Evolutionary conservation across 345 rosid genomes (phyloP), one percentile per base, ranked within the genome.

Genomic region (Camelina neglecta): DNA sequence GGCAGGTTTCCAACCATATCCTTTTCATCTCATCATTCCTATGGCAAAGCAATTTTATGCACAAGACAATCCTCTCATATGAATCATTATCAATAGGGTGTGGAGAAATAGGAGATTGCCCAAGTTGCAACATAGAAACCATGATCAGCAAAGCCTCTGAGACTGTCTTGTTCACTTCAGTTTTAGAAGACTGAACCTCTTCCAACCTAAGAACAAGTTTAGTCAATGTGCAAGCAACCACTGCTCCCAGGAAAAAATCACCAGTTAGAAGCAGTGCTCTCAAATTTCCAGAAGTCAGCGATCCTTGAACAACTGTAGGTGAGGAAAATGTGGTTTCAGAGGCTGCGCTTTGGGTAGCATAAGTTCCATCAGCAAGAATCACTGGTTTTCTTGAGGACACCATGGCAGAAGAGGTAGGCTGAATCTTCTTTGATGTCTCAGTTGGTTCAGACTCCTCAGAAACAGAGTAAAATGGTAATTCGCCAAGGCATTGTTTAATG

Each of bases 231-330:
- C 97, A 90, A 12, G 93, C 90, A 67, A 95, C 97, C 78, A 95
- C 96, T n/a, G 99, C 92, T 75, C 96, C 99, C 6, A 95, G 96
- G 89, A 92, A 95, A 81, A 95, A 95, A 70, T 95, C 99, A 26
- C 99, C 99, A 23, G 90, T 86, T 50, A 95, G 92, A 47, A 95
- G 86, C 81, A 92, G 90, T 38, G 97, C 92, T 81, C 99, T 85
- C 82, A 95, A 81, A 78, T 95, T 92, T 58, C 83, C 83, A 75
- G 93, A 81, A 65, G 88, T 57, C 74, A 86, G 44, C 75, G 93
- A 84, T 49, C 96, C 96, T 63, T 92, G 97, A 76, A 89, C 90
- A 74, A 90, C 44, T 2, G 86, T 83, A n/a, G 97, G 93, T 51
- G 92, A 83, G 15, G 96, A 84, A 67, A 92, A 86, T 69, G 92